Evolutionary conservation across 176 grass and related monocot species (phyloP).

Genomic region (Triticum dicoccoides): DNA sequence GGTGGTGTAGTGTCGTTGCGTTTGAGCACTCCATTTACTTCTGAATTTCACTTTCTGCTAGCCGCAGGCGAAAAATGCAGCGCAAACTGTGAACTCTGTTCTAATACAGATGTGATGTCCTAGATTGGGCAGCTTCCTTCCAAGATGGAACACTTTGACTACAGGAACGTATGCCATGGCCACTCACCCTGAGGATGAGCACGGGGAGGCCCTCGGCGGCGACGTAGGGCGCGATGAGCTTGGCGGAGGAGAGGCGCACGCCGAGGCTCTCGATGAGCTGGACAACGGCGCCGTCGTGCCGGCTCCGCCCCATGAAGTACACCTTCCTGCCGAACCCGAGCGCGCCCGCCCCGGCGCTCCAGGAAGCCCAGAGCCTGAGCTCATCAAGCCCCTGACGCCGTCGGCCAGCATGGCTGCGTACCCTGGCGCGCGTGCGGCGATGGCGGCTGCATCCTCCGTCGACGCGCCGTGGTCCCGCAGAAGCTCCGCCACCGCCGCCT

Average conservation of each 20-base stretch:
- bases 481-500: conserved; percentile 47
- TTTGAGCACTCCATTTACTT: background rate
- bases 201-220: conserved; percentile 46
- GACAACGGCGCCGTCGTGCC: conserved; percentile 57
- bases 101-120: background rate
- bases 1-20: background rate
- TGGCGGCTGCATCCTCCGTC: conserved; percentile 30
- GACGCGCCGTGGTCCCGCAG: conserved; percentile 53
- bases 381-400: conserved; percentile 65
- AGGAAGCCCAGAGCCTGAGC: conserved; percentile 69
- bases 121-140: background rate
- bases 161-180: background rate
- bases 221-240: conserved; percentile 63
- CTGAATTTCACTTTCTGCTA: background rate
- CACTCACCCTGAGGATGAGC: conserved; percentile 59
- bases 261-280: conserved; percentile 23
- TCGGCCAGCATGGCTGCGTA: conserved; percentile 72
- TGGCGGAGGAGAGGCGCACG: conserved; percentile 73
- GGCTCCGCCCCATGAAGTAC: conserved; percentile 84
- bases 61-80: background rate
- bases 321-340: conserved; percentile 75
- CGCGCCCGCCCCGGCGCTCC: conserved; percentile 41
- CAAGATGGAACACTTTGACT: background rate
- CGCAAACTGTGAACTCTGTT: background rate
- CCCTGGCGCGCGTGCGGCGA: conserved; percentile 45